Conservation (phyloP, 805 yeast species). For the Deakozyma indianensis region DNA sequence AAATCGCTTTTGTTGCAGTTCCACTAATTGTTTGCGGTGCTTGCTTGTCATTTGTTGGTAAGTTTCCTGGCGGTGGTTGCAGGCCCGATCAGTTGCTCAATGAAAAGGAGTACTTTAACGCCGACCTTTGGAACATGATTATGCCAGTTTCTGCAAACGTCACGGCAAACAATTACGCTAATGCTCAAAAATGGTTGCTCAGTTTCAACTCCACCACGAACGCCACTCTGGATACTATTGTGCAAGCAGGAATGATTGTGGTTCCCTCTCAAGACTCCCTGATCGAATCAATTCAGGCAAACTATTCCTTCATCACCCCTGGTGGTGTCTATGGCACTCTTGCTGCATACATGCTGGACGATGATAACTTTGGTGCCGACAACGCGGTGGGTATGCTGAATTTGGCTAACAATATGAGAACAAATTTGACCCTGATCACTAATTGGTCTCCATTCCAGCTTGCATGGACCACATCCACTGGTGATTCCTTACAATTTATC, state of each 20-base stretch:
- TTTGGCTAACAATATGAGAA: conserved; percentile 15
- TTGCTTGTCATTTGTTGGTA: conserved; percentile 8
- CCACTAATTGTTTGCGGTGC: conserved; percentile 20
- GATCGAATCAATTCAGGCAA: conserved; percentile 9
- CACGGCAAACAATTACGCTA: background rate
- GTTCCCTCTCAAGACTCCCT: conserved; percentile 10
- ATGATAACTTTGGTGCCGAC: conserved; percentile 9
- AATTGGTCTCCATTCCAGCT: conserved; percentile 21
- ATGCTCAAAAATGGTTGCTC: background rate
- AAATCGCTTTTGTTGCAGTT: conserved; percentile 14
- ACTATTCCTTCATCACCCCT: conserved; percentile 16
- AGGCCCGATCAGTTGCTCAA: conserved; percentile 4
- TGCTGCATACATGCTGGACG: conserved; percentile 17
- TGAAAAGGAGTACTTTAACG: conserved; percentile 7
- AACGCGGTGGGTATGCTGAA: conserved; percentile 17
- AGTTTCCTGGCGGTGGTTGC: conserved; percentile 12
- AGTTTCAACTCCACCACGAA: background rate
- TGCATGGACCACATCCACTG: conserved; percentile 19
- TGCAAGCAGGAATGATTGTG: background rate
- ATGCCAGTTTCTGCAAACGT: background rate
- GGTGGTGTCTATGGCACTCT: conserved; percentile 19
- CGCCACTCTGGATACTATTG: background rate
- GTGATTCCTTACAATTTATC: conserved; percentile 21
- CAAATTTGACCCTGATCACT: conserved; percentile 15
- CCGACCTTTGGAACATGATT: conserved; percentile 4